Evolutionary conservation across 371 early-diverging fungal genomes (phyloP), one percentile per base, ranked within the genome.

Genomic region (Blastocladiella emersonii): DNA sequence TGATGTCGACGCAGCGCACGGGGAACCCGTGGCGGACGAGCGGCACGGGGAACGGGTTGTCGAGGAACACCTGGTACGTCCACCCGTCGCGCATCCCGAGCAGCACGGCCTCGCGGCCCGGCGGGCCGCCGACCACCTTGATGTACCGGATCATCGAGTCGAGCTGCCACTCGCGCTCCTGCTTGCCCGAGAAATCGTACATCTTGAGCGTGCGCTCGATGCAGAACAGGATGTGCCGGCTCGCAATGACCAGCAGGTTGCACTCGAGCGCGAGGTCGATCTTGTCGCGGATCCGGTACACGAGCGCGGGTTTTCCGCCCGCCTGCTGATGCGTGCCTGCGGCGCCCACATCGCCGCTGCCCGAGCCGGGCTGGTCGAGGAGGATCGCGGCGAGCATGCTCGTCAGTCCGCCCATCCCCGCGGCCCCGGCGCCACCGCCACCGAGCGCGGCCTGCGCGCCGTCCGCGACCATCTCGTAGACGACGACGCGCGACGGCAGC

Each of bases 201-300:
- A 74, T 65, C 63, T 75, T 72, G 19, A 81, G 69, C 57, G 70
- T 74, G 37, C 65, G 68, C 35, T 78, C 79, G 27, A 69, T 60
- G 44, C 81, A 79, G 3, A 81, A 63, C 13, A 79, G 71, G 21
- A 81, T 70, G 60, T 78, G 70, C 49, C 73, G 70, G 12, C 76
- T 66, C 7, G 79, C 75, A 3, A 81, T 78, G 2, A 81, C 78
- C n/a, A 81, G 65, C 23, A 78, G 65, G 57, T 78, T 76, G 68
- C 79, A 79, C 19, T 81, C 81, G 6, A 77, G 64, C 34, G 69
- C 70, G 62, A 74, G 74, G 32, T 62, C 64, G 27, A 79, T 63
- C 64, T 79, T 79, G 55, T 78, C 75, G 44, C 73, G 72, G 53
- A 81, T 75, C 8, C 76, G 66, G 64, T 81, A 81, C 66, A 77